Evolutionary conservation across 1,284 basidiomycete genomes (phyloP).

Genomic region (Trichosporon sp.): DNA sequence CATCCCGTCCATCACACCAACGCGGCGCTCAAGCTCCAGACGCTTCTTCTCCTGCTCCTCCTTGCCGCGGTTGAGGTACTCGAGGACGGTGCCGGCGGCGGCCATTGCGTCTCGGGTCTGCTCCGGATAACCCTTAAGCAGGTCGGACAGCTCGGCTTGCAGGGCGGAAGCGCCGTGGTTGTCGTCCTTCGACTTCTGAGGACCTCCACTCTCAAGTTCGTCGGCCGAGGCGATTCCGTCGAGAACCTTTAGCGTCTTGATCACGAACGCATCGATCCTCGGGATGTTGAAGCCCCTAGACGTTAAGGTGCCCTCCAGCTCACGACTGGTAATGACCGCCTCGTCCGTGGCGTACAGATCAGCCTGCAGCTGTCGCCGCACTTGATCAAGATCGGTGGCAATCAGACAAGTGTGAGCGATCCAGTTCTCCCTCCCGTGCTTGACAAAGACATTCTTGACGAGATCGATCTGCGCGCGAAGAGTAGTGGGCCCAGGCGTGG

Average conservation of each 20-base stretch:
- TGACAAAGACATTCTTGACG: constrained; percentile 42
- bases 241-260: constrained; percentile 51
- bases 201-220: constrained; percentile 33
- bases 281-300: constrained; percentile 39
- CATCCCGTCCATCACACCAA: constrained; percentile 54
- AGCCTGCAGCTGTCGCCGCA: constrained; percentile 44
- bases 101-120: constrained; percentile 49
- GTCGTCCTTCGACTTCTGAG: not conserved
- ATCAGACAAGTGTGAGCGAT: constrained; percentile 54
- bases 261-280: constrained; percentile 48
- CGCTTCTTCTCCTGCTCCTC: constrained; percentile 50
- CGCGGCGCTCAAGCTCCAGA: constrained; percentile 47
- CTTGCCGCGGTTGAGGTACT: constrained; percentile 49
- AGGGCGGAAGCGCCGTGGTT: constrained; percentile 29
- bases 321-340: constrained; percentile 41
- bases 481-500: constrained; percentile 43
- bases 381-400: constrained; percentile 48
- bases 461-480: constrained; percentile 42
- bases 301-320: constrained; percentile 40
- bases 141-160: constrained; percentile 36
- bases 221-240: constrained; percentile 53
- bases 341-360: constrained; percentile 51
- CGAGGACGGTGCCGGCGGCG: constrained; percentile 42
- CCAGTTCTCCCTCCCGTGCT: constrained; percentile 50
- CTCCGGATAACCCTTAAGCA: constrained; percentile 38